Evolutionary conservation across 306 rosid genomes (phyloP), one percentile per base, ranked within the genome.

Genomic region (Ormosia semicastrata): DNA sequence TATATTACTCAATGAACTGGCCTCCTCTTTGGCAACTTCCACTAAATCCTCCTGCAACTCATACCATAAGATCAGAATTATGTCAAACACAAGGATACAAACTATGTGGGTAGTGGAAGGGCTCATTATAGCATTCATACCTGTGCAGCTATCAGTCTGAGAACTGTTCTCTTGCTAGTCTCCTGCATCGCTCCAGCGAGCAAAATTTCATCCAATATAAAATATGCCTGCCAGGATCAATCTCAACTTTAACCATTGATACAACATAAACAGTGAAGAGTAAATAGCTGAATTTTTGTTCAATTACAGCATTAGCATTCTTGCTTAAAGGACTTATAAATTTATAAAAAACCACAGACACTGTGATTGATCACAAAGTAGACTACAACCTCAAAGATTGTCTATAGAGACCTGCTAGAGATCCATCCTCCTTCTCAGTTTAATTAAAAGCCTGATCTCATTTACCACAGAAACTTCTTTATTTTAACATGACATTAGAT

Each of bases 171-270:
- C 87, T 92, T 94, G 92, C 98, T 94, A 6, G 98, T 87, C 80
- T 94, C 98, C 62, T 93, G 97, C 80, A 92, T 85, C 11, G 87
- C 93, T 40, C 97, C 98, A 34, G 97, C 98, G 1, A 92, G 91
- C 86, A 94, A 76, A 87, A 92, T 78, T 82, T 94, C 97, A 66
- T 94, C 97, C 87, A 94, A 84, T 71, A 94, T 88, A 76, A 86
- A 94, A 76, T 94, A 90, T 66, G 97, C 97, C 98, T 92, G 75
- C 70, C 66, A 87, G 18, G 66, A 85, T 81, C 17, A 80, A 58
- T 18, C 49, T 32, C 32, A 76, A 56, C 30, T 14, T 77, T 58
- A 17, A 39, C 6, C 32, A 18, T 68, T 33, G 29, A 73, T 57
- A 40, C 72, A 77, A 43, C 36, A 57, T 15, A 41, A 52, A 40